Base-by-base conservation (phyloP, 306 rosid species). In the Glycine soja region DNA sequence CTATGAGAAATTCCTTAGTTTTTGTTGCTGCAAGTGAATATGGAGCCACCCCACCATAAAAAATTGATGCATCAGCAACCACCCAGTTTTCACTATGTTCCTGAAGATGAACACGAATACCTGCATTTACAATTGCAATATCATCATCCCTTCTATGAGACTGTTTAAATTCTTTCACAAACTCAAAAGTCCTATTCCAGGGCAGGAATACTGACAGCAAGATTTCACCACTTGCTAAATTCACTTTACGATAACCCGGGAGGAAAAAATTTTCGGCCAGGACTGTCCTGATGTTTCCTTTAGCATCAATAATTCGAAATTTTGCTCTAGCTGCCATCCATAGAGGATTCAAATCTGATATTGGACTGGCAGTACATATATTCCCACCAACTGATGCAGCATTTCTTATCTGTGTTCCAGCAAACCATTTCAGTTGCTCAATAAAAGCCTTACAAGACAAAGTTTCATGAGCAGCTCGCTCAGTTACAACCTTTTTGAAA, bases 61-160 rank as follows among this genome's bases (percentile, higher is more conserved):
- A 89, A 78, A 95, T 81, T 16, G 94, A 89, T 43, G 98, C 97
- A 90, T 93, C 97, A 13, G 88, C 85, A 76, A 95, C 92, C 58
- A 90, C 87, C 90, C 85, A 88, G 40, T 62, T 84, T 54, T 86
- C 81, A 79, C 76, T 65, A 59, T 75, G 86, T 76, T 88, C 89
- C 87, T 89, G 88, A 11, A 95, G 89, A 78, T 76, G 78, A 74
- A 95, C 91, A 46, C 99, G 98, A 82, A 95, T 88, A 45, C 97
- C 99, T 24, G 98, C 97, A 84, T 95, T 93, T 82, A 93, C 98
- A 62, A 95, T 88, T 68, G 99, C 99, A 84, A 95, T 95, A 79
- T 95, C 99, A 83, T 95, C 99, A 62, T 95, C 99, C 86, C 99
- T 91, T 81, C 98, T 87, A 69, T 95, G 99, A 80, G 99, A 92